Evolutionary conservation across 2,329 filamentous ascomycete species (phyloP).

Genomic region (Sclerotinia glacialis): DNA sequence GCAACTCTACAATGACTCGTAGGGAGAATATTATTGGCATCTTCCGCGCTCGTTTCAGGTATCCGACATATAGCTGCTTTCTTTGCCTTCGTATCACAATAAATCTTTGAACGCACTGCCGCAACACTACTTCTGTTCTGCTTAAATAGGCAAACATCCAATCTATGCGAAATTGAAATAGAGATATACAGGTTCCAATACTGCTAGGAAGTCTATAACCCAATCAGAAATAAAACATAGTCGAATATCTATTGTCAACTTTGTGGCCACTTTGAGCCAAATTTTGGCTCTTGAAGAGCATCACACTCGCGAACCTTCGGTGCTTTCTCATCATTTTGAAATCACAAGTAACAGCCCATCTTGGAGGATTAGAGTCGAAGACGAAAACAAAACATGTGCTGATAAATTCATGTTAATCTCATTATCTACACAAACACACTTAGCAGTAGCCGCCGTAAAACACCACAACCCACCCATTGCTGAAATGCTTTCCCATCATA

Average conservation of each 20-base stretch:
- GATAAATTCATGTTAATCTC: conserved; percentile 19
- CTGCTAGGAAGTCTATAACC: neutral
- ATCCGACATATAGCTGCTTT: neutral
- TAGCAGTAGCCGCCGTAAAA: conserved; percentile 19
- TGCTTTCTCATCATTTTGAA: too few species aligned
- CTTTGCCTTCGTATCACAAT: neutral
- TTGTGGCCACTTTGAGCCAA: neutral
- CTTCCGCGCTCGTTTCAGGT: neutral
- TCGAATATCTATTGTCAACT: neutral
- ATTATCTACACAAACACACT: conserved; percentile 21
- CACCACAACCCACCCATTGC: conserved; percentile 14
- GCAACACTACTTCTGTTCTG: neutral
- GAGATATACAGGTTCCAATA: neutral
- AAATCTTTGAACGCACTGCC: neutral
- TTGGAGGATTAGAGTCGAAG: neutral
- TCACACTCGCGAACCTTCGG: neutral
- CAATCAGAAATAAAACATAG: neutral
- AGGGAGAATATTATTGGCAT: neutral
- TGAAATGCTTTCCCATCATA: conserved; percentile 11
- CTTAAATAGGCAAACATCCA: neutral
- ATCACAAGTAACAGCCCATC: neutral
- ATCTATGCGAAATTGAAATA: neutral
- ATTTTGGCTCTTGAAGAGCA: neutral
- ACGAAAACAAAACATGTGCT: conserved; percentile 6
- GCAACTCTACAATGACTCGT: too few species aligned